These are phyloP conservation scores for Aspergillus neotritici DNA, from an alignment of 2,329 filamentous ascomycete species.

Conservation along the genomic window DNA sequence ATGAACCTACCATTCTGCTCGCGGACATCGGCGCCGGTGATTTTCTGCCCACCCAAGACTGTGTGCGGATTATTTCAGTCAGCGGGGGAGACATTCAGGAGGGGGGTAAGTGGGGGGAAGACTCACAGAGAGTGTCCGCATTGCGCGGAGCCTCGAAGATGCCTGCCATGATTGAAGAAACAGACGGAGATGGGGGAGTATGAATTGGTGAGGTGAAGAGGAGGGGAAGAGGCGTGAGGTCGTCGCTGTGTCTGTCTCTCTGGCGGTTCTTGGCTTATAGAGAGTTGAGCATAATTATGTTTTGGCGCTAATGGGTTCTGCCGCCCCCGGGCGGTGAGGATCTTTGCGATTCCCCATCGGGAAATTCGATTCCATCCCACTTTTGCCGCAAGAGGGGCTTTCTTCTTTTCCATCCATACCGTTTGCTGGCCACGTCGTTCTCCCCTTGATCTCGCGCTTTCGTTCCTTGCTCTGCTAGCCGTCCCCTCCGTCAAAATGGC, in stretches of 20 bases:
- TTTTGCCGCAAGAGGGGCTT: constrained; percentile 27
- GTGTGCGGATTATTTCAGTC: constrained; percentile 27
- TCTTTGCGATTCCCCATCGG: constrained; percentile 15
- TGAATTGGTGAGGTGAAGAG: constrained; percentile 23
- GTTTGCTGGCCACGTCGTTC: constrained; percentile 4
- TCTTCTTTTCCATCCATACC: constrained; percentile 5
- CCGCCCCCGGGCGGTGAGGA: constrained; percentile 36
- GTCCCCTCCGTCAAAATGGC: constrained; percentile 24
- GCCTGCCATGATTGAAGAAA: constrained; percentile 64
- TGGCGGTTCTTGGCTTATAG: no score
- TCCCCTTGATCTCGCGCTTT: constrained; percentile 12
- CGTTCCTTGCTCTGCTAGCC: constrained; percentile 11
- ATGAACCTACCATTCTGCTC: constrained; percentile 82
- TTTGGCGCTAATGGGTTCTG: constrained; percentile 39
- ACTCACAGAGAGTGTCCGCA: constrained; percentile 76
- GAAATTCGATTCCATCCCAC: constrained; percentile 29
- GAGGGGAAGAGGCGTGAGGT: neutral
- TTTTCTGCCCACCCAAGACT: constrained; percentile 94
- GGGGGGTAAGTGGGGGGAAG: neutral
- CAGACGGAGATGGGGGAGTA: constrained; percentile 16
- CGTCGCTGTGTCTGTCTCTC: constrained; percentile 6
- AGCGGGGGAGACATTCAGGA: constrained; percentile 17
- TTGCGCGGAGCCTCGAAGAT: constrained; percentile 95
- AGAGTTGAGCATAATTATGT: neutral
- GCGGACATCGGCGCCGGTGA: constrained; percentile 90